phyloP scores from a whole-genome alignment of 495 filamentous ascomycete species.

The Beverwykella pulmonaria region DNA sequence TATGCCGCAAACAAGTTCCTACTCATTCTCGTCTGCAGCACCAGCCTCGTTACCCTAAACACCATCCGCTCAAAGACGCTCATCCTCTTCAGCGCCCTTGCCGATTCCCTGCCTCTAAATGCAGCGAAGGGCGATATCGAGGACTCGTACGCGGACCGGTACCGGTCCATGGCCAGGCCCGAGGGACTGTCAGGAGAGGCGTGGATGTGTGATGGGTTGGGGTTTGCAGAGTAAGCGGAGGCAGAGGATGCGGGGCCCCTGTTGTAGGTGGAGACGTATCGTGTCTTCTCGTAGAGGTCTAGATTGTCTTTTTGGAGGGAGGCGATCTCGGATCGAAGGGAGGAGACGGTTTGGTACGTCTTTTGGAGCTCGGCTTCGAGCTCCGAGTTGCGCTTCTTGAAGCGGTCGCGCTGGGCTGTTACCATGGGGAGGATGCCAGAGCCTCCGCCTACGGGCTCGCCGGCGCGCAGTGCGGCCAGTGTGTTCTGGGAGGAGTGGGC shows the following conservation, averaged over 20 bases:
- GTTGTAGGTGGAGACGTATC: conserved; percentile 93
- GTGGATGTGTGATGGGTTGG: conserved; percentile 73
- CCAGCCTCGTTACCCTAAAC: conserved; percentile 86
- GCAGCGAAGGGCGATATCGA: conserved; percentile 94
- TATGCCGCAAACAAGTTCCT: conserved; percentile 95
- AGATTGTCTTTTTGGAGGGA: conserved; percentile 96
- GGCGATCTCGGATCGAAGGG: conserved; percentile 86
- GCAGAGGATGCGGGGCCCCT: conserved; percentile 56
- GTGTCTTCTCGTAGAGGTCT: conserved; percentile 94
- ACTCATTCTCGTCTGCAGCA: conserved; percentile 86
- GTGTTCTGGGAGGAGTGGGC: conserved; percentile 53
- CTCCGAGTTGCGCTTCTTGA: conserved; percentile 93
- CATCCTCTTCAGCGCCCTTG: conserved; percentile 94
- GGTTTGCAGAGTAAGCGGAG: conserved; percentile 69
- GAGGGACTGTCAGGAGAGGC: conserved; percentile 61
- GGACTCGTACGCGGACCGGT: conserved; percentile 90
- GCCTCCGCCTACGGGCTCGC: conserved; percentile 76
- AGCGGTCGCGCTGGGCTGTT: conserved; percentile 94
- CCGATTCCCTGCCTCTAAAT: conserved; percentile 87
- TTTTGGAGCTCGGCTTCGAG: conserved; percentile 90
- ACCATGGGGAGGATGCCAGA: conserved; percentile 97
- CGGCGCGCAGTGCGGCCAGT: conserved; percentile 62
- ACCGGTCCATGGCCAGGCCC: conserved; percentile 77
- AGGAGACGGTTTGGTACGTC: conserved; percentile 75
- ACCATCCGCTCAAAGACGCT: conserved; percentile 85